Percentiles rank a stretch among this genome's conserved stretches.
phyloP scores from a whole-genome alignment of 2,329 filamentous ascomycete species.

The Sporothrix humicola region DNA sequence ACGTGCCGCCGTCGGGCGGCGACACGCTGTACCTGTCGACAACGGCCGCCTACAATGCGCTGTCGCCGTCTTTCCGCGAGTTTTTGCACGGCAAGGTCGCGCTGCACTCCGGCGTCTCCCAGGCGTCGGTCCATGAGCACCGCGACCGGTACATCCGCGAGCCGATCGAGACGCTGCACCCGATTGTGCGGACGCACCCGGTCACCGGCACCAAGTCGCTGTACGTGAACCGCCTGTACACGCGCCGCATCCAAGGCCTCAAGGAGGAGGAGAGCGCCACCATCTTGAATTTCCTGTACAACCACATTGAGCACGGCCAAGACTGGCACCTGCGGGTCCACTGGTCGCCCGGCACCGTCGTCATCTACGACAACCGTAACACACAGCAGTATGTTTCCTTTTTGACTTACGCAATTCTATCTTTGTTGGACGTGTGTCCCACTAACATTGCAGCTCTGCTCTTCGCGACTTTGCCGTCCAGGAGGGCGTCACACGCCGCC shows the following conservation, averaged over 20 bases:
- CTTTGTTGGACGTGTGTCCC: too few species aligned
- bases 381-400: conserved; percentile 37
- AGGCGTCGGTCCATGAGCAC: conserved; percentile 46
- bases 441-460: conserved; percentile 33
- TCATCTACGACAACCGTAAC: conserved; percentile 47
- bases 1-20: conserved; percentile 39
- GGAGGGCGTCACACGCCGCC: conserved; percentile 36
- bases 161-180: conserved; percentile 54
- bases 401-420: not conserved
- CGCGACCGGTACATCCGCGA: conserved; percentile 42
- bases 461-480: conserved; percentile 38
- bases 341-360: conserved; percentile 54
- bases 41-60: conserved; percentile 39
- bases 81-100: conserved; percentile 39
- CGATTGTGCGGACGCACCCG: conserved; percentile 53
- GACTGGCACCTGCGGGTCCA: conserved; percentile 55
- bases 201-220: conserved; percentile 52
- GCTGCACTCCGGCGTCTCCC: conserved; percentile 36
- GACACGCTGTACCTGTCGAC: conserved; percentile 38
- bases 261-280: conserved; percentile 61
- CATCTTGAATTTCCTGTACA: conserved; percentile 51
- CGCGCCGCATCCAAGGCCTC: conserved; percentile 76
- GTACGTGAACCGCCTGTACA: conserved; percentile 57
- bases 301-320: conserved; percentile 54
- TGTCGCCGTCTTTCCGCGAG: conserved; percentile 37